Evolutionary conservation across 73 alveolate genomes (phyloP), one percentile per base, ranked within the genome.

Genomic region (Tetrahymena elliotti): DNA sequence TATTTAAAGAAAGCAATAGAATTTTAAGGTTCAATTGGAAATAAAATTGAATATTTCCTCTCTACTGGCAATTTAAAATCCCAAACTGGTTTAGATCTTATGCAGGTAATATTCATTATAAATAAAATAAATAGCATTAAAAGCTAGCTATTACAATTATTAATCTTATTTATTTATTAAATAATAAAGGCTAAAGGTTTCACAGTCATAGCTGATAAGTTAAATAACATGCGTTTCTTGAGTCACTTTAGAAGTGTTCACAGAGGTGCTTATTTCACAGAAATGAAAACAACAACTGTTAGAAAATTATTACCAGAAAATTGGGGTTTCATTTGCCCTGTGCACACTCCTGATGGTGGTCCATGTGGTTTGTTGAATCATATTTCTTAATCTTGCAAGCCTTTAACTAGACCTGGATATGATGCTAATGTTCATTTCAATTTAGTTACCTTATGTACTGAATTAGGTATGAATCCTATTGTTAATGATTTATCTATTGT

Each of bases 311-410:
- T 99, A 38, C 99, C 99, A 0, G 99, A 99, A 96, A 97, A 99
- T 35, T 99, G 99, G 99, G 99, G 99, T 53, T 99, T 99, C 96
- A 94, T 99, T 2, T 99, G 99, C 93, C 99, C 99, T 4, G 99
- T 99, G 33, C 99, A 99, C 95, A 99, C 99, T 4, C 99, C 99
- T 24, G 99, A 99, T 97, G 99, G 99, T 93, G 99, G 99, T 27
- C 99, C 99, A 4, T 99, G 99, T 95, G 99, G 99, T 16, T 94
- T 97, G 20, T 94, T 99, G 94, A 98, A 99, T 83, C 99, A 99
- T 96, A 96, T 98, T 36, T 97, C 99, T 15, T 93, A 96, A 92
- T 94, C 98, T 39, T 98, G 99, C 92, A 94, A 53, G 16, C 99
- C 99, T 7, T 93, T 97, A 13, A 93, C 97, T 96, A 84, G 93